phyloP scores from a whole-genome alignment of 2,329 filamentous ascomycete genomes.

The Cordyceps cicadae region DNA sequence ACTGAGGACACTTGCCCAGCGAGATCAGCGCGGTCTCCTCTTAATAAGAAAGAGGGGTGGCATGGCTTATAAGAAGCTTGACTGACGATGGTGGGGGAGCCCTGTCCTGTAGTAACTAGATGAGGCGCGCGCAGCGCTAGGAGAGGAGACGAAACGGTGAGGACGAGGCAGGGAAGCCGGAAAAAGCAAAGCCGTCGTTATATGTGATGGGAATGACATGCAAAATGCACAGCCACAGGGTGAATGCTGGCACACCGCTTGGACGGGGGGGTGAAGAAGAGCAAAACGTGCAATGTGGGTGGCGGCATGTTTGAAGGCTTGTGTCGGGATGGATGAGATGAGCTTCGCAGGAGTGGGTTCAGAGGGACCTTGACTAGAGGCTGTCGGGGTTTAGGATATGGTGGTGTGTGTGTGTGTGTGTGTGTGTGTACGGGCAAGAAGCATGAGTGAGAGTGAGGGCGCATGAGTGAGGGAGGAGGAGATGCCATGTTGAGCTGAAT shows the following conservation, averaged over 20 bases:
- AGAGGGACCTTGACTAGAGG: neutral
- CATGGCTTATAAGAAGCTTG: neutral
- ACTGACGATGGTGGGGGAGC: neutral
- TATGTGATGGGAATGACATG: neutral
- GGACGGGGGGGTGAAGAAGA: neutral
- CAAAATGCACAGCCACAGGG: neutral
- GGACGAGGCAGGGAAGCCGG: neutral
- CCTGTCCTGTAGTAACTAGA: neutral
- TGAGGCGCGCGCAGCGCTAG: neutral
- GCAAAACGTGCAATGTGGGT: neutral
- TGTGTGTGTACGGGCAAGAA: neutral
- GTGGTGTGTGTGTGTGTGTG: too few relatives aligned
- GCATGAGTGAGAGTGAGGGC: neutral
- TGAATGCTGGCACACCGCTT: neutral
- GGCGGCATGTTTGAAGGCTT: conserved; percentile 3
- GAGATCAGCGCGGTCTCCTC: neutral
- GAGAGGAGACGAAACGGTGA: neutral
- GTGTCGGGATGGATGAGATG: neutral
- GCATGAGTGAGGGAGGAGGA: neutral
- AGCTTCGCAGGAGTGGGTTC: neutral
- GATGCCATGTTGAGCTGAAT: neutral
- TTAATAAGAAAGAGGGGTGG: neutral
- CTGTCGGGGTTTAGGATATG: neutral
- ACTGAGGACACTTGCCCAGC: neutral
- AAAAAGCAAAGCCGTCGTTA: neutral